Conservation (phyloP, 129 eudicot species). For the Pulicaria dysenterica region DNA sequence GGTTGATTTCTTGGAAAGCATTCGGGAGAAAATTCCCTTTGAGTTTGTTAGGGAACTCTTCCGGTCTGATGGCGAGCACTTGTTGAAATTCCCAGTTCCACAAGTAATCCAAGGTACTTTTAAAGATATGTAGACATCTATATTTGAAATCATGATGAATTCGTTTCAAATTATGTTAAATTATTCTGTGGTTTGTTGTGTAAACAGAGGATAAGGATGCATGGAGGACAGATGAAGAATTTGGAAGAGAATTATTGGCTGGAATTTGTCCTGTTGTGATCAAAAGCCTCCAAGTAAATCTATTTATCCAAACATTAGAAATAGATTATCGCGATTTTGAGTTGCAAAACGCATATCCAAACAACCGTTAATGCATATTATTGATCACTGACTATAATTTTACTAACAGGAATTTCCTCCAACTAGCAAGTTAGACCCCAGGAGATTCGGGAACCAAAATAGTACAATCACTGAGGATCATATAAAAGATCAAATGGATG, state of each 20-base stretch:
- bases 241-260: slow-evolving; percentile 74
- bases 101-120: slow-evolving; percentile 72
- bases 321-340: neutral
- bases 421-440: slow-evolving; percentile 53
- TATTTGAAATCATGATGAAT: neutral
- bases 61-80: slow-evolving; percentile 63
- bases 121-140: neutral
- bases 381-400: neutral
- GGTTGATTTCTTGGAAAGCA: slow-evolving; percentile 37
- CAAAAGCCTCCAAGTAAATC: slow-evolving; percentile 60
- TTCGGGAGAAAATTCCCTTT: slow-evolving; percentile 51
- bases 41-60: slow-evolving; percentile 66
- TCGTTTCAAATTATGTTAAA: neutral
- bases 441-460: slow-evolving; percentile 49
- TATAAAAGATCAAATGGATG: slow-evolving; percentile 47
- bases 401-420: slow-evolving; percentile 65
- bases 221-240: slow-evolving; percentile 80
- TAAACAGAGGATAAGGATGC: slow-evolving; percentile 49
- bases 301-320: neutral
- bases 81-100: slow-evolving; percentile 69
- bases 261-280: slow-evolving; percentile 73
- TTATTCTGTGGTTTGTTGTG: slow-evolving; percentile 16
- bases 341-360: neutral
- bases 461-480: slow-evolving; percentile 53
- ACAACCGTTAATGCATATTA: neutral